Base-by-base conservation (phyloP, 768 basidiomycete genomes). In the Termitomyces sp. region DNA sequence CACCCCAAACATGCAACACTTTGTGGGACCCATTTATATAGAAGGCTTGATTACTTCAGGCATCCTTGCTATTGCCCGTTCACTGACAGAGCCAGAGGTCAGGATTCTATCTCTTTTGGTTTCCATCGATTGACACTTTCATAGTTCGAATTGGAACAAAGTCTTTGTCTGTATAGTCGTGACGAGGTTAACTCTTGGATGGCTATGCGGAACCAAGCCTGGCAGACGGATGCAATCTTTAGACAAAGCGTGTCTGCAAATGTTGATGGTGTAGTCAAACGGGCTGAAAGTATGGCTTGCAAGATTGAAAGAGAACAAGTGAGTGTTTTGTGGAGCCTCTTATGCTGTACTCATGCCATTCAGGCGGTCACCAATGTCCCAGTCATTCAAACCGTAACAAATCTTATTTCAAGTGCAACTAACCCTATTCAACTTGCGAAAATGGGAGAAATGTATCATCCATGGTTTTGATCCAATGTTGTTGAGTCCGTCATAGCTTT, bases 1-100 rank as follows among this genome's bases (percentile, higher is more conserved):
- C 63, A 98, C 97, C 4, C 95, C 95, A 4, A 98, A 97, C 72
- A 84, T 99, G 77, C 97, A 99, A 73, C 81, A 83, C 62, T 95
- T 99, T 77, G 74, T 98, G 40, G 93, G 93, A 1, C 89, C 91
- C 2, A 82, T 93, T 56, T 88, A 91, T 44, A 91, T 87, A 1
- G 97, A 99, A 71, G 97, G 96, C 8, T 74, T 97, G 40, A 76
- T 99, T 44, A 86, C 92, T 0, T 82, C 91, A 8, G 87, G 91
- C 4, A 86, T 96, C 53, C 89, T 97, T 81, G 90, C 95, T 2
- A 94, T 99, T 55, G 95, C 88, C 5, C 83, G 94, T 51, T 89
- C 88, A 61, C 78, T 99, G 49, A 94, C 93, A 4, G 89, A 94
- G 68, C 94, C 95, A 18, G 95, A 98, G 80, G 94, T 93, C 63